A percentile compares a stretch with the other conserved stretches of the same genome.
These are phyloP conservation scores for Striga asiatica DNA, from an alignment of 257 asterid genomes.

Conservation along the genomic window DNA sequence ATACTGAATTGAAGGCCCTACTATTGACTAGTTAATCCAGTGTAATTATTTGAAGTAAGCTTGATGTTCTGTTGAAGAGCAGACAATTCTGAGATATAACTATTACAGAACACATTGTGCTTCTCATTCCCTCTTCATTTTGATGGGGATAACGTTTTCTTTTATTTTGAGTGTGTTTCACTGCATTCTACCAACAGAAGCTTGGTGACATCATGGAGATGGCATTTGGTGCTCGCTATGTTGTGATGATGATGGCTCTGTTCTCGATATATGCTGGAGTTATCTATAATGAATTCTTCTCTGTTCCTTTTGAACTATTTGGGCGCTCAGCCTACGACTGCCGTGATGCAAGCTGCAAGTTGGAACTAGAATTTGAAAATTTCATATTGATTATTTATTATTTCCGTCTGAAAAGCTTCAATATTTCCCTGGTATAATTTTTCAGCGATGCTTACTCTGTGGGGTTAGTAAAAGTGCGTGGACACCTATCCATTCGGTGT, in stretches of 20 bases:
- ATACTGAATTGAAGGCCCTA: no score
- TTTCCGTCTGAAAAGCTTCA: neutral
- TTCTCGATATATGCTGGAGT: constrained; percentile 89
- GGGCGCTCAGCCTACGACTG: constrained; percentile 85
- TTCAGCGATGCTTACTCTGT: constrained; percentile 63
- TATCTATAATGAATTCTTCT: constrained; percentile 91
- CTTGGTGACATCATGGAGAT: constrained; percentile 97
- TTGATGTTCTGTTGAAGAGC: neutral
- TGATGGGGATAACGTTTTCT: neutral
- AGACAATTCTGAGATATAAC: neutral
- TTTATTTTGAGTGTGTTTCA: neutral
- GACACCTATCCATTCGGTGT: constrained; percentile 96
- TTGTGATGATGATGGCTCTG: constrained; percentile 75
- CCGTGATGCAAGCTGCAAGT: constrained; percentile 88
- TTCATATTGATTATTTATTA: neutral
- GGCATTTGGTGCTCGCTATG: constrained; percentile 85
- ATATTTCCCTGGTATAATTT: neutral
- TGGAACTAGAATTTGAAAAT: neutral
- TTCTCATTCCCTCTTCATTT: neutral
- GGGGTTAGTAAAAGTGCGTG: constrained; percentile 52
- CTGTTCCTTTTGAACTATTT: constrained; percentile 88
- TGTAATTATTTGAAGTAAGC: neutral
- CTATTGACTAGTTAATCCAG: neutral
- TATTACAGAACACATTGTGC: neutral
- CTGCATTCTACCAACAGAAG: constrained; percentile 38